Percentiles rank a stretch among this genome's conserved stretches.
Evolutionary conservation across 75 land plant genomes (phyloP).

Genomic region (Larix kaempferi): DNA sequence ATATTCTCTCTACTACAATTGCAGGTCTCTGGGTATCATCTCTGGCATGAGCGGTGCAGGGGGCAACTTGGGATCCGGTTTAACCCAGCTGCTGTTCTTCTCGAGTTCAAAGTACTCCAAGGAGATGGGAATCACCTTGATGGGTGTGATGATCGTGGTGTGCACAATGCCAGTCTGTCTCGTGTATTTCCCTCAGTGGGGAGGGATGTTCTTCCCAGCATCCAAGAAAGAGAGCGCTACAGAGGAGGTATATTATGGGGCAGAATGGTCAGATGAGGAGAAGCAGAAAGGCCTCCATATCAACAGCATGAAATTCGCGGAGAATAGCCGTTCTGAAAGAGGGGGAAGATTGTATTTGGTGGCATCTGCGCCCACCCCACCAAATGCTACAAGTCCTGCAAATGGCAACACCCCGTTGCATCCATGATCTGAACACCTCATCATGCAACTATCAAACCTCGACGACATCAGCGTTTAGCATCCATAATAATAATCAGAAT

Average conservation of each 20-base stretch:
- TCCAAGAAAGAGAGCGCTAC: slow-evolving; percentile 24
- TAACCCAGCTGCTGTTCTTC: slow-evolving; percentile 74
- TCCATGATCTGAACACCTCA: neutral
- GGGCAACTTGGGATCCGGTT: slow-evolving; percentile 63
- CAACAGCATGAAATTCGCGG: slow-evolving; percentile 64
- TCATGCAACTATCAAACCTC: neutral
- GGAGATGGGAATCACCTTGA: slow-evolving; percentile 40
- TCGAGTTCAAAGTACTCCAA: slow-evolving; percentile 46
- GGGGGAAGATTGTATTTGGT: slow-evolving; percentile 19
- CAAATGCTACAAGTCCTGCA: too few species aligned
- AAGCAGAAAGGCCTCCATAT: slow-evolving; percentile 48
- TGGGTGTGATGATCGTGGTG: slow-evolving; percentile 60
- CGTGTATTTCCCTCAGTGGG: slow-evolving; percentile 79
- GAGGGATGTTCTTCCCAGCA: slow-evolving; percentile 66
- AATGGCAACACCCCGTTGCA: neutral
- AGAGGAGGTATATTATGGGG: slow-evolving; percentile 62
- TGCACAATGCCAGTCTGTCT: slow-evolving; percentile 46
- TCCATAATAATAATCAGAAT: neutral
- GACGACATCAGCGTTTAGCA: neutral
- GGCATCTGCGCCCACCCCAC: neutral
- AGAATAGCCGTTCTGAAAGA: slow-evolving; percentile 61
- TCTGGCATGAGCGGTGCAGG: slow-evolving; percentile 80
- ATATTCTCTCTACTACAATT: neutral
- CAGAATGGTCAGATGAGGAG: slow-evolving; percentile 64
- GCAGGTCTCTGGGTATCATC: slow-evolving; percentile 30